Evolutionary conservation across 345 rosid genomes (phyloP).

Genomic region (Dimocarpus longan): DNA sequence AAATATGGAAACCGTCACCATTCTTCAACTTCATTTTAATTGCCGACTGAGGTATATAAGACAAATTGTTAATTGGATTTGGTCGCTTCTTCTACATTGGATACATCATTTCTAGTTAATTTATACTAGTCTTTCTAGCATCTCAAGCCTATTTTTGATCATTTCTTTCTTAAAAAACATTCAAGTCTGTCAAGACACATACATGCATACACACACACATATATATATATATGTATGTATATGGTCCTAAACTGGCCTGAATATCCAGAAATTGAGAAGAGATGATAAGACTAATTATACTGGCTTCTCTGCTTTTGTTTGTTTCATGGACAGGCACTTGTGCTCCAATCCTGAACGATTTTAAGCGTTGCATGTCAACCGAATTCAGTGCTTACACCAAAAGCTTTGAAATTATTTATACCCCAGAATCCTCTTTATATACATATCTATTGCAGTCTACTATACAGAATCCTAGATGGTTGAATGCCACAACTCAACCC

Average conservation of each 20-base stretch:
- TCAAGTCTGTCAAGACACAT: background rate
- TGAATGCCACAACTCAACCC: slow-evolving; percentile 32
- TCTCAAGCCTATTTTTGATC: background rate
- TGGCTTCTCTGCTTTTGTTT: slow-evolving; percentile 23
- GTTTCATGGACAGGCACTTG: background rate
- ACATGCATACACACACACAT: background rate
- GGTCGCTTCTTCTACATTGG: background rate
- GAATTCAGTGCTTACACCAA: slow-evolving; percentile 26
- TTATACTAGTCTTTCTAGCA: background rate
- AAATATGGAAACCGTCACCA: background rate
- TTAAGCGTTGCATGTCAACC: slow-evolving; percentile 40
- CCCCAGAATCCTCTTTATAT: slow-evolving; percentile 35
- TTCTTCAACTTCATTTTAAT: background rate
- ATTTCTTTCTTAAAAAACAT: background rate
- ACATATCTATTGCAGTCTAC: slow-evolving; percentile 30
- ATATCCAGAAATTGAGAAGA: background rate
- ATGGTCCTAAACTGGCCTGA: background rate
- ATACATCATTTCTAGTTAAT: slow-evolving; percentile 14
- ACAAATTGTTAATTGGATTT: background rate
- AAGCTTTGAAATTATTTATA: slow-evolving; percentile 34
- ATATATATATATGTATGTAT: background rate
- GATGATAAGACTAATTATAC: slow-evolving; percentile 19
- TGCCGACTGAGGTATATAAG: slow-evolving; percentile 14
- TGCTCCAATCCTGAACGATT: slow-evolving; percentile 14
- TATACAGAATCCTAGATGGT: slow-evolving; percentile 41